These are phyloP conservation scores for Yarrowia yakushimensis DNA, from an alignment of 805 yeast species.

Conservation along the genomic window DNA sequence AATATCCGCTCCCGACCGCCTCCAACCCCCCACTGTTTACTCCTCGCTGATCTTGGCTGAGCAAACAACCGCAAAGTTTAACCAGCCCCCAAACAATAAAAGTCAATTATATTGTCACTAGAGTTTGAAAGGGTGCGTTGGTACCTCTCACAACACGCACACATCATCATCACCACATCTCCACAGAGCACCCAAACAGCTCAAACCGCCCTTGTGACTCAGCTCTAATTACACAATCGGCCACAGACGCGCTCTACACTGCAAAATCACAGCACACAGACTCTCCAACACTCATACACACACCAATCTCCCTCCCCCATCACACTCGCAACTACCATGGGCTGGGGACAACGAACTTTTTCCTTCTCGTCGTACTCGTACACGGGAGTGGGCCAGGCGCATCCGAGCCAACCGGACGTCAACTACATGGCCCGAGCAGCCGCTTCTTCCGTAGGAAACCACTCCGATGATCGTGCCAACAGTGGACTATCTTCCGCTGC, in stretches of 20 bases:
- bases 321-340: background rate
- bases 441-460: conserved; percentile 42
- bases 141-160: background rate
- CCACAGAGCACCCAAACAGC: too few relatives aligned
- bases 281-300: background rate
- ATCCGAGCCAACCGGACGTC: conserved; percentile 31
- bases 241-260: too few relatives aligned
- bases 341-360: conserved; percentile 25
- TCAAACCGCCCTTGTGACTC: too few relatives aligned
- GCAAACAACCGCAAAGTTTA: conserved; percentile 20
- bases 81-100: conserved; percentile 24
- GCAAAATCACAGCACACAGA: background rate
- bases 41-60: conserved; percentile 7
- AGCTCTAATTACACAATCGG: background rate
- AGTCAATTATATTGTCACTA: conserved; percentile 15
- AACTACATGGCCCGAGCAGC: conserved; percentile 59
- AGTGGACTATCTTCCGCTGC: conserved; percentile 35
- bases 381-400: conserved; percentile 36
- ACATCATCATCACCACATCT: too few relatives aligned
- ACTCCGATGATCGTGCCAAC: conserved; percentile 27
- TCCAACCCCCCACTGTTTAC: background rate
- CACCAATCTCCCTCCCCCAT: background rate
- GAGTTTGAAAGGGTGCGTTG: background rate
- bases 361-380: conserved; percentile 29
- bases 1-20: too few relatives aligned